Percentiles rank a stretch among this genome's conserved stretches.
These are phyloP conservation scores for Pseudogymnoascus sp. DNA, from an alignment of 2,329 filamentous ascomycete genomes.

Conservation along the genomic window DNA sequence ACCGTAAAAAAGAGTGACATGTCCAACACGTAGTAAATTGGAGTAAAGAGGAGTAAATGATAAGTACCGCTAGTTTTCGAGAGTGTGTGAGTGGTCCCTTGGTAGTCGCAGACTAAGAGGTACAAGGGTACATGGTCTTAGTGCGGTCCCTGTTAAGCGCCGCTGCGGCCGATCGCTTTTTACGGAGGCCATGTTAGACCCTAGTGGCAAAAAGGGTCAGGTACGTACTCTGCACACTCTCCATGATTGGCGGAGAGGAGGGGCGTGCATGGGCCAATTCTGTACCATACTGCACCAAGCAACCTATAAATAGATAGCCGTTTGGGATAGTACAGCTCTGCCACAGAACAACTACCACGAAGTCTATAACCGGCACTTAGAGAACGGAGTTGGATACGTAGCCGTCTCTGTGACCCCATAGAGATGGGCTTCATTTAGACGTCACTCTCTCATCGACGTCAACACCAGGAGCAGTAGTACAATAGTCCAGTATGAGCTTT, in stretches of 20 bases:
- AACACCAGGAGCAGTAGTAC: not conserved
- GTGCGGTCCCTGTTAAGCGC: constrained; percentile 5
- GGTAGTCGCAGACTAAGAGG: not conserved
- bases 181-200: not conserved
- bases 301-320: not conserved
- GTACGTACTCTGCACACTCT: not conserved
- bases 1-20: not conserved
- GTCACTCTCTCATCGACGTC: not conserved
- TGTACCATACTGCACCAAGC: not conserved
- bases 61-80: not conserved
- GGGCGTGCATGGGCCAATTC: not conserved
- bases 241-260: not conserved
- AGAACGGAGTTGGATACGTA: not conserved
- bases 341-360: not conserved
- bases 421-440: not conserved
- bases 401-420: not conserved
- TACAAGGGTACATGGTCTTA: constrained; percentile 5
- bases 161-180: not conserved
- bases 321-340: constrained; percentile 6
- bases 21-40: not conserved
- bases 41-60: not conserved
- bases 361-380: not conserved
- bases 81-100: constrained; percentile 3
- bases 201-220: not conserved
- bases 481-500: not conserved